phyloP scores from a whole-genome alignment of 495 filamentous ascomycete species.

The Aspergillus sparsus region DNA sequence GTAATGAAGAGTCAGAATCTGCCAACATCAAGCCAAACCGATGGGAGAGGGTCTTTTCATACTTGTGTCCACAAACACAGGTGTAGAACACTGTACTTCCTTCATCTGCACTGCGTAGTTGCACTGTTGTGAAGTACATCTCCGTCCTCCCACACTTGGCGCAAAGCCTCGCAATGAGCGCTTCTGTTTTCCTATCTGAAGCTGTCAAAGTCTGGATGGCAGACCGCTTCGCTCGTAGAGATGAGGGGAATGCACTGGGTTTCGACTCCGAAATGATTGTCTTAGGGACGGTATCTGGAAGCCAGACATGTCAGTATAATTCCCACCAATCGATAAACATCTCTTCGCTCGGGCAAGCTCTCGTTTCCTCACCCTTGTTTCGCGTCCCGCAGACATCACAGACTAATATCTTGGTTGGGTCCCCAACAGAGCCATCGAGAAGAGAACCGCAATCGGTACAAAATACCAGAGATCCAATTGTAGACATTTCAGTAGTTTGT shows the following conservation, averaged over 20 bases:
- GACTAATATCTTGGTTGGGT: conserved; percentile 67
- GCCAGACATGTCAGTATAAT: conserved; percentile 10
- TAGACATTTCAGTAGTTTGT: conserved; percentile 62
- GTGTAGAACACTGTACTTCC: conserved; percentile 87
- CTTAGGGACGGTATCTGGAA: conserved; percentile 74
- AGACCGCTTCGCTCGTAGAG: conserved; percentile 79
- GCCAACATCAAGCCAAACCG: conserved; percentile 25
- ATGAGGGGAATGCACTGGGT: conserved; percentile 81
- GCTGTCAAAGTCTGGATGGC: conserved; percentile 79
- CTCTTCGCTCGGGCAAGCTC: background rate
- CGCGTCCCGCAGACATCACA: conserved; percentile 84
- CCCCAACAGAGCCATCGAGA: conserved; percentile 74
- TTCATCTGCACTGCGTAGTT: conserved; percentile 92
- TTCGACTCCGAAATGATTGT: conserved; percentile 81
- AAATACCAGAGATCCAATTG: conserved; percentile 88
- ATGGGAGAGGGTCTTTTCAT: conserved; percentile 32
- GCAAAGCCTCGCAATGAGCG: conserved; percentile 69
- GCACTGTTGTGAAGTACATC: conserved; percentile 81
- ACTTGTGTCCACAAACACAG: conserved; percentile 86
- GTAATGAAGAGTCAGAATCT: conserved; percentile 24
- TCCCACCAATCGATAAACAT: background rate
- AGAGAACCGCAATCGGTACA: conserved; percentile 93
- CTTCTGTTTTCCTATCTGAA: conserved; percentile 76
- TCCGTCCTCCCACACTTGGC: conserved; percentile 78
- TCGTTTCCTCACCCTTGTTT: conserved; percentile 65